A percentile compares a stretch with the other conserved stretches of the same genome.
phyloP scores from a whole-genome alignment of 495 filamentous ascomycete genomes.

The Mycothermus thermophilus region DNA sequence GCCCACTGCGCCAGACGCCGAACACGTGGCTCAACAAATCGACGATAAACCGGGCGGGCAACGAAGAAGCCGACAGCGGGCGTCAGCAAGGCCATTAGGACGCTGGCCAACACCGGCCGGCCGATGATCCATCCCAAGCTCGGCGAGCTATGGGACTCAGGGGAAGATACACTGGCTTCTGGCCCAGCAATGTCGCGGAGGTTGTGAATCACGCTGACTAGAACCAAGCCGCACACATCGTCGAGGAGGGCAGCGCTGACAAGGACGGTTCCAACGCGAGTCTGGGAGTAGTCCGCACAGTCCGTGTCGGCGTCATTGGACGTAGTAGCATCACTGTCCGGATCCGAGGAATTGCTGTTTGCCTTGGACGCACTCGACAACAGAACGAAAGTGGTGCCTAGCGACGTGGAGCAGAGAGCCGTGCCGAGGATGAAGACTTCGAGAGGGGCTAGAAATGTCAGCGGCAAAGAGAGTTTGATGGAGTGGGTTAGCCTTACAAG shows the following conservation, averaged over 20 bases:
- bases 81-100: conserved; percentile 12
- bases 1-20: not conserved
- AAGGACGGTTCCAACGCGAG: conserved; percentile 55
- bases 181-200: conserved; percentile 23
- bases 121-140: conserved; percentile 18
- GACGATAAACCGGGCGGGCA: conserved; percentile 7
- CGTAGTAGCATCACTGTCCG: too few relatives aligned
- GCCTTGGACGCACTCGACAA: conserved; percentile 35
- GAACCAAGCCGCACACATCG: conserved; percentile 68
- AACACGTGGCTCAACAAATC: conserved; percentile 1
- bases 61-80: conserved; percentile 10
- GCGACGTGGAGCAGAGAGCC: conserved; percentile 58
- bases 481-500: not conserved
- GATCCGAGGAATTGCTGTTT: conserved; percentile 32
- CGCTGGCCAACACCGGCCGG: conserved; percentile 15
- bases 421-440: conserved; percentile 66
- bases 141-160: not conserved
- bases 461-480: conserved; percentile 4
- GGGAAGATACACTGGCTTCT: too few relatives aligned
- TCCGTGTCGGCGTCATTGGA: conserved; percentile 46
- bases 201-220: conserved; percentile 51
- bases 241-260: conserved; percentile 68
- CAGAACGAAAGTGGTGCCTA: conserved; percentile 70
- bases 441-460: conserved; percentile 29
- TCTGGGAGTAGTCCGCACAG: conserved; percentile 31